Base-by-base conservation (phyloP, 192 early-diverging fungal genomes). In the Cetraspora pellucida region DNA sequence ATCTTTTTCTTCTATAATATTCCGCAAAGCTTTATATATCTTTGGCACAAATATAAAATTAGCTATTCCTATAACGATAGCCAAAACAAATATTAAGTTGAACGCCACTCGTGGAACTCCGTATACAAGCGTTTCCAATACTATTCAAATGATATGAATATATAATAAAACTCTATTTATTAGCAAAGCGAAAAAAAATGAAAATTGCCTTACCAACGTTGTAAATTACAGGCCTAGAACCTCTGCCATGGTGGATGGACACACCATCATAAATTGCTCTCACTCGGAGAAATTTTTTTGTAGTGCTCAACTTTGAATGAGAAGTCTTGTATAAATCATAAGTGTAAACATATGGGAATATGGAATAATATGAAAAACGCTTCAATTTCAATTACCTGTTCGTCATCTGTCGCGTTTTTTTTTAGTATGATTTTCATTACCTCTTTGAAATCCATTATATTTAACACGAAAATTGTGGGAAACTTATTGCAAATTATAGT, bases 181-280 rank as follows among this genome's bases (percentile, higher is more conserved):
- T 10, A 28, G 4, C 13, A 68, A 68, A 44, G 3, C 9, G 46
- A 45, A 19, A 17, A 11, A 69, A 50, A 7, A 21, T 31, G 52
- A 57, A 27, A 52, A 52, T 72, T 55, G 9, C 17, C 19, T 47
- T 75, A 75, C 73, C 73, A n/a, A 75, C 63, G 16, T 75, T 75
- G 30, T 75, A 75, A 46, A 30, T 75, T 64, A 75, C 46, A 21
- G 73, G 44, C 14, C 44, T 58, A 47, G 27, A 63, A 59, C 63
- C 73, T 63, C 37, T 60, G 6, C 73, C 73, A 4, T 58, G 73
- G 8, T 49, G 16, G 16, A 44, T 47, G 3, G 73, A 75, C 19
- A 59, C 50, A 19, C 73, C 73, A 10, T 60, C 73, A 49, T 75
- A 63, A 31, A 64, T 75, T 63, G 54, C 73, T 17, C 60, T 55